Base-by-base conservation (phyloP, 2,329 filamentous ascomycete genomes). In the Helminthosporium solani region DNA sequence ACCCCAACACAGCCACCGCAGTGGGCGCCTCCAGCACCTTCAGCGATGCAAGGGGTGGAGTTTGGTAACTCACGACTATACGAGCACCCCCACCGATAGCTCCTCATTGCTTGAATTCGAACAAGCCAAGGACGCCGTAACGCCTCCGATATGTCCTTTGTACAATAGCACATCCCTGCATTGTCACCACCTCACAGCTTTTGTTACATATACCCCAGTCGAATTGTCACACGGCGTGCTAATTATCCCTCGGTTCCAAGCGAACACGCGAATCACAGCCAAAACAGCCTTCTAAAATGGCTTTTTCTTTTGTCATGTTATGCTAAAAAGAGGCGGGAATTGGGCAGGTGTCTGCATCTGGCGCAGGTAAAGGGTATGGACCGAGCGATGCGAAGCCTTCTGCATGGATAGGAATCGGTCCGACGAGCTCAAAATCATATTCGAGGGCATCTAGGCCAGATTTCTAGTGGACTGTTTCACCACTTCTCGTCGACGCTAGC, bases 11-110 rank as follows among this genome's bases (percentile, higher is more conserved):
- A 60, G 23, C 52, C 62, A 30, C 46, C 59, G n/a, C 60, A 70
- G 42, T 71, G 67, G 59, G 55, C 51, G 39, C 46, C 58, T 7
- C 57, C 63, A 12, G 55, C 68, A 20, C 54, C 67, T 9, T 60
- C 64, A 12, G 70, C 74, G 1, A 78, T 78, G 75, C 74, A 77
- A 58, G 75, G 75, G 16, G 73, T 78, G 14, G 75, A 77, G 49
- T 78, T 72, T 75, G 38, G 62, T 31, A 64, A 64, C 18, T 60
- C 63, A 34, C 60, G 66, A 19, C 58, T 63, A 8, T 71, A 70
- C 38, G 66, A 70, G 44, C 67, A 68, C 41, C 51, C 60, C 20
- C 65, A 68, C 47, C 66, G 66, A 42, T 68, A 55, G 40, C 15
- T 8, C 28, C 25, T 7, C 27, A 19, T 33, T 31, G 18, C 9